phyloP scores from a whole-genome alignment of 495 filamentous ascomycete genomes.

The Jackrogersella multiformis region DNA sequence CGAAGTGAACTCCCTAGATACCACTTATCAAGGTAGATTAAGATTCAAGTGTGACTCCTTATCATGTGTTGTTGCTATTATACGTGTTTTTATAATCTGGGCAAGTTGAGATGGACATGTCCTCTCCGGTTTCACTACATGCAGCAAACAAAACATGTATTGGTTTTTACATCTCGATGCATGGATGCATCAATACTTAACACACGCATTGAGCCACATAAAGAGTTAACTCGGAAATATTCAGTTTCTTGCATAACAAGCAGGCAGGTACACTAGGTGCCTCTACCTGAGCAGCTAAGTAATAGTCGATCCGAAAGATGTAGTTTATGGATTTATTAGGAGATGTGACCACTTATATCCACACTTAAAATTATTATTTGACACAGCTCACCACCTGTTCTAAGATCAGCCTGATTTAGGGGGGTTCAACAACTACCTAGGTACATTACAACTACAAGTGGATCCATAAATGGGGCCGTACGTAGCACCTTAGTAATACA shows the following conservation, averaged over 20 bases:
- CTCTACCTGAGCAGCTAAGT: too few relatives aligned
- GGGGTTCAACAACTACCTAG: too few relatives aligned
- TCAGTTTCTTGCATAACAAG: slow-evolving; percentile 3
- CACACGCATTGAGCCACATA: background rate
- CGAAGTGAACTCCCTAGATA: too few relatives aligned
- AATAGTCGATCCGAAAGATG: background rate
- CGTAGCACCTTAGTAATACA: background rate
- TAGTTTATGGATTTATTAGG: background rate
- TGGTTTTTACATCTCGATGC: background rate
- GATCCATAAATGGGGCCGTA: background rate
- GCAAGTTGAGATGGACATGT: too few relatives aligned
- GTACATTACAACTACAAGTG: too few relatives aligned
- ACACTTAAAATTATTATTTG: background rate
- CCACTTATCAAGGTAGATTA: too few relatives aligned
- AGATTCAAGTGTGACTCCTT: too few relatives aligned
- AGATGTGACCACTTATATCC: background rate
- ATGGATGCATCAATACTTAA: background rate
- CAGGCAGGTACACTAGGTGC: background rate
- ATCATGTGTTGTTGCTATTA: too few relatives aligned
- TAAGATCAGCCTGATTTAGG: too few relatives aligned
- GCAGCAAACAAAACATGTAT: background rate
- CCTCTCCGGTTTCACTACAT: too few relatives aligned
- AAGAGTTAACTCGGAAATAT: background rate
- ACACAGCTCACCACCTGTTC: background rate
- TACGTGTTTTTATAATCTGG: too few relatives aligned